A percentile compares a stretch with the other conserved stretches of the same genome.
These are phyloP conservation scores for Cyanodermella asteris DNA, from an alignment of 2,329 filamentous ascomycete genomes.

Conservation along the genomic window DNA sequence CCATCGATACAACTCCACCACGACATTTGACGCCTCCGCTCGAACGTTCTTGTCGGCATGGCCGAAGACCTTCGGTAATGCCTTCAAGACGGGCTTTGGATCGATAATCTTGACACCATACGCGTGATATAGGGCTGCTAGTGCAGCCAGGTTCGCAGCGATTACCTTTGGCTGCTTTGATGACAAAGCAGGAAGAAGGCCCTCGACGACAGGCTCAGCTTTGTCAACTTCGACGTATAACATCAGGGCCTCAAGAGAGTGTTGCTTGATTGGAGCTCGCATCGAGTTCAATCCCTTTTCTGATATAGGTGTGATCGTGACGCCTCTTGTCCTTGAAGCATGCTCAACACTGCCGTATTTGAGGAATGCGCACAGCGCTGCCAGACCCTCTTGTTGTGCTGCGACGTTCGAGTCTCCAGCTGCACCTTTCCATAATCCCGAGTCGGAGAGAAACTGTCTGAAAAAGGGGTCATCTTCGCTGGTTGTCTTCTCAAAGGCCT, in stretches of 20 bases:
- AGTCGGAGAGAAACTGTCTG: conserved; percentile 65
- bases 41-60: conserved; percentile 97
- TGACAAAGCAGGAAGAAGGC: conserved; percentile 59
- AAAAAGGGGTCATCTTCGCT: conserved; percentile 75
- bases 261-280: conserved; percentile 70
- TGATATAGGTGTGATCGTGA: conserved; percentile 56
- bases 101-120: conserved; percentile 90
- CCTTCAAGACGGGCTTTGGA: conserved; percentile 75
- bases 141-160: conserved; percentile 47
- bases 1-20: conserved; percentile 93
- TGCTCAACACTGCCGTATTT: conserved; percentile 49
- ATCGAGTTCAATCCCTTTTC: conserved; percentile 85
- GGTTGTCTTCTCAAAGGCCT: conserved; percentile 64
- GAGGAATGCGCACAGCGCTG: conserved; percentile 72
- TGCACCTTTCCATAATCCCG: conserved; percentile 73
- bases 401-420: conserved; percentile 91
- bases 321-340: conserved; percentile 41
- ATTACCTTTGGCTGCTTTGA: conserved; percentile 87
- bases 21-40: conserved; percentile 74
- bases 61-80: conserved; percentile 72
- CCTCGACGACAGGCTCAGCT: conserved; percentile 68
- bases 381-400: conserved; percentile 81
- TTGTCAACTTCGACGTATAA: conserved; percentile 80
- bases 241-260: conserved; percentile 64
- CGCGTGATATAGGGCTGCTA: conserved; percentile 73